Evolutionary conservation across 176 grass and related monocot genomes (phyloP).

Genomic region (Echinochloa phyllopogon): DNA sequence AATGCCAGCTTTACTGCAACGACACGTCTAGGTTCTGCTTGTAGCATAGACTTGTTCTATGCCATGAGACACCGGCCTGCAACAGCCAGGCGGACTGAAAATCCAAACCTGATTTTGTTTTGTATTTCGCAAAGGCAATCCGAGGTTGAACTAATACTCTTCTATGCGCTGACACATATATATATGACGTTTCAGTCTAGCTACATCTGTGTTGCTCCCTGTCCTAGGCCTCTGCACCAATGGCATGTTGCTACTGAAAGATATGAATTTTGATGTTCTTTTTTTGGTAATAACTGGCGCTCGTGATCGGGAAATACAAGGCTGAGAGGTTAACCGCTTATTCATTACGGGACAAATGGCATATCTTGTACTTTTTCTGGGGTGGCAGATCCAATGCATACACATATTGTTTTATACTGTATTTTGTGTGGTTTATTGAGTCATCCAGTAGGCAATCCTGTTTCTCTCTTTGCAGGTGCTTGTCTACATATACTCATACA

Average conservation of each 20-base stretch:
- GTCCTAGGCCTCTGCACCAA: not conserved
- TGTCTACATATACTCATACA: slow-evolving; percentile 22
- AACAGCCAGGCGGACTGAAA: not conserved
- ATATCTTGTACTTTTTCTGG: slow-evolving; percentile 8
- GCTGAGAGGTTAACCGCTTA: not conserved
- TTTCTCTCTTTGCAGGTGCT: not conserved
- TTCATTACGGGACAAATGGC: not conserved
- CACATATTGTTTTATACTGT: not conserved
- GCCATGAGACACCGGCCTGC: not conserved
- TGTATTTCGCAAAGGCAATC: not conserved
- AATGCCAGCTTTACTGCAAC: not conserved
- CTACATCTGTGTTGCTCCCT: not conserved
- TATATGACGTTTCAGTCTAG: not conserved
- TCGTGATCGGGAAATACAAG: slow-evolving; percentile 9
- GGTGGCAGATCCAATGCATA: not conserved
- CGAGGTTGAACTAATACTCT: not conserved
- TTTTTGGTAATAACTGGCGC: not conserved
- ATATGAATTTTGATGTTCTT: not conserved
- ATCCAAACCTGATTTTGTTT: slow-evolving; percentile 17
- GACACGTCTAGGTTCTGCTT: not conserved
- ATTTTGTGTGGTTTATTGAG: not conserved
- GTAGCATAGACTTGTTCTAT: not conserved
- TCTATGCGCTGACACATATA: not conserved
- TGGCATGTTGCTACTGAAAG: not conserved
- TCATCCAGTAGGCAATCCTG: not conserved